Conservation (phyloP, 192 early-diverging fungal genomes). For the Coemansia javaensis region DNA sequence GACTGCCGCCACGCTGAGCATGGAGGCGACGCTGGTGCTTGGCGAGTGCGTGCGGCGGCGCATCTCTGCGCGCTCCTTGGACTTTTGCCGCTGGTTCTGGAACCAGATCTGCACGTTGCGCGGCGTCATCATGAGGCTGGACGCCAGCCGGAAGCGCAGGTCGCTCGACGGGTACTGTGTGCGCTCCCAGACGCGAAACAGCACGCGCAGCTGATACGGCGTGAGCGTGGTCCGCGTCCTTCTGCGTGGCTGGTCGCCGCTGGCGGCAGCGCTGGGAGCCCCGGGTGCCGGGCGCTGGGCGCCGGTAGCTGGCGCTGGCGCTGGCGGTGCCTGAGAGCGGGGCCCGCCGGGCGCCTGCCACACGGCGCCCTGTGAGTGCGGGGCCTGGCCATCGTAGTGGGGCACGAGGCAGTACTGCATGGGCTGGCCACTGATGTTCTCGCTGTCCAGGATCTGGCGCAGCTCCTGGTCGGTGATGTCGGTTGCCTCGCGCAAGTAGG, state of each 20-base stretch:
- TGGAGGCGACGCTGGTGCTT: conserved; percentile 11
- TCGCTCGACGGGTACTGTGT: conserved; percentile 73
- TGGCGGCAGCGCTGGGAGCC: conserved; percentile 3
- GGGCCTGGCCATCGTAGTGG: conserved; percentile 35
- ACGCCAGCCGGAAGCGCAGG: conserved; percentile 66
- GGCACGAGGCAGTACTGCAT: conserved; percentile 44
- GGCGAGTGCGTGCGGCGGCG: conserved; percentile 48
- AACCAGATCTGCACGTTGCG: conserved; percentile 91
- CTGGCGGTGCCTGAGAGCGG: conserved; percentile 2
- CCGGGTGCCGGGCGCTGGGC: not conserved
- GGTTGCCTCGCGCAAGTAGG: conserved; percentile 48
- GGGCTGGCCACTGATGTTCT: conserved; percentile 48
- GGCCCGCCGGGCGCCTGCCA: conserved; percentile 9
- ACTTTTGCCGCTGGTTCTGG: conserved; percentile 82
- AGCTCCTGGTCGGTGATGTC: conserved; percentile 52
- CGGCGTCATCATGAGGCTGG: conserved; percentile 70
- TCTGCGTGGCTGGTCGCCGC: conserved; percentile 28
- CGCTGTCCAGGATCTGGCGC: conserved; percentile 49
- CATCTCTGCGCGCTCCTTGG: conserved; percentile 54
- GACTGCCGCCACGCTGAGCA: not conserved
- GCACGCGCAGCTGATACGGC: conserved; percentile 55
- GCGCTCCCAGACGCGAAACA: conserved; percentile 57
- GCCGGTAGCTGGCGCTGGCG: not conserved
- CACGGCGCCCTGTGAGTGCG: conserved; percentile 17
- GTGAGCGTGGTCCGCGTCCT: conserved; percentile 57